Evolutionary conservation across 129 eudicot species (phyloP).

Genomic region (Kitagawia praeruptora): DNA sequence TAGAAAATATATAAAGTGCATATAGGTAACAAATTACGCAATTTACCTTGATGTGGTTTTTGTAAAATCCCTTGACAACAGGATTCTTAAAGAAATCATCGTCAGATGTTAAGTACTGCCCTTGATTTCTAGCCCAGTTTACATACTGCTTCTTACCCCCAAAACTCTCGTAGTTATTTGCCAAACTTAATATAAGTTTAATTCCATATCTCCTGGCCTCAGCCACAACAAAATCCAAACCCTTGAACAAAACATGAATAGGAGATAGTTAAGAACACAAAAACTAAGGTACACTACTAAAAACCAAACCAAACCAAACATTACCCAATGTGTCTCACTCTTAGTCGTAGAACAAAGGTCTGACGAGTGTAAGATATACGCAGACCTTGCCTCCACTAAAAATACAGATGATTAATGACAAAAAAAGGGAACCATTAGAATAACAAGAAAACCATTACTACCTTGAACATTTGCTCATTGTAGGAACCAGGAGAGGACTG

Average conservation of each 20-base stretch:
- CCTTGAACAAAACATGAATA: constrained; percentile 20
- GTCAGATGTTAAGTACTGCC: constrained; percentile 65
- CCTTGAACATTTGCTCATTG: constrained; percentile 77
- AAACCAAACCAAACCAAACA: too few relatives aligned
- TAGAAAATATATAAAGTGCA: too few relatives aligned
- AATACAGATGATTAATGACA: too few relatives aligned
- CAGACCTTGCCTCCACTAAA: too few relatives aligned
- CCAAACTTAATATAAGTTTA: constrained; percentile 70
- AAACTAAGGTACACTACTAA: too few relatives aligned
- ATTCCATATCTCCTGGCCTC: constrained; percentile 93
- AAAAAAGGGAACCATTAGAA: too few relatives aligned
- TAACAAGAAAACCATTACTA: neutral
- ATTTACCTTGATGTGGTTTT: constrained; percentile 72
- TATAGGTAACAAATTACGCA: too few relatives aligned
- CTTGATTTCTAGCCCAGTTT: constrained; percentile 86
- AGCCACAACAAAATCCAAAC: constrained; percentile 89
- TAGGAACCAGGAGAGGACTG: constrained; percentile 76
- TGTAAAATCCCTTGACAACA: constrained; percentile 69
- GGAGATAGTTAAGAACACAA: too few relatives aligned
- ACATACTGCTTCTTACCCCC: constrained; percentile 98
- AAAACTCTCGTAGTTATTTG: constrained; percentile 69
- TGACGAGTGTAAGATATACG: too few relatives aligned
- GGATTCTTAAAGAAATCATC: constrained; percentile 80
- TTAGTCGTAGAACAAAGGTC: too few relatives aligned
- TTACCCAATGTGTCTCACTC: too few relatives aligned